Evolutionary conservation across 768 basidiomycete species (phyloP), one percentile per base, ranked within the genome.

Genomic region (Sutorius australiensis): DNA sequence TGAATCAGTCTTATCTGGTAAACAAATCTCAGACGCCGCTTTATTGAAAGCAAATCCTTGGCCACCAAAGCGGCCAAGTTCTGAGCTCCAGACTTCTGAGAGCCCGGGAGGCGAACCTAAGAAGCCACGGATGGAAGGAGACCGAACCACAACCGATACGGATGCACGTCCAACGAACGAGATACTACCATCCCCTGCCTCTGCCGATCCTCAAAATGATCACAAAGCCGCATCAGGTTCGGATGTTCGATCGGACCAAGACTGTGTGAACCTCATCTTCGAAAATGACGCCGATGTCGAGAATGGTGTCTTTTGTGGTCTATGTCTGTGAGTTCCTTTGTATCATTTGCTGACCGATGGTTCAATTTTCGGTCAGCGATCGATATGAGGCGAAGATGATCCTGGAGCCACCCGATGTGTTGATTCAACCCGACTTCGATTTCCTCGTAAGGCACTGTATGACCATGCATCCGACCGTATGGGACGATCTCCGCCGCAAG

Each of bases 291-390:
- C 68, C 21, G 53, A 72, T 33, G 33, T 70, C 21, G 53, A 59
- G 48, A 38, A 65, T 39, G 68, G 66, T 12, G 48, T 61, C 12
- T 72, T 70, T 38, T 85, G 83, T 52, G 69, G 62, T 45, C 68
- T 82, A 33, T 86, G 84, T 77, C 58, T 68, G 84, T 82, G 49
- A 66, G 82, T 74, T 46, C 27, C 27, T 14, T 51, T 49, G 6
- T 41, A 24, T 34, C 12, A 12, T n/a, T 10, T 24, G 4, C 19
- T 30, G 19, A 7, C 5, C 14, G 14, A 39, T 28, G 40, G 28
- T 43, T 55, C 34, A 49, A 46, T 30, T 46, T 48, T 33, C 32
- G 7, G 36, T 46, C 39, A 70, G 68, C 14, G 58, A 61, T 54
- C 70, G 68, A 37, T 56, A 61, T 19, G 61, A 70, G 16, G 59